These are phyloP conservation scores for Tetrapisispora arboricola DNA, from an alignment of 805 yeast species.

Conservation along the genomic window DNA sequence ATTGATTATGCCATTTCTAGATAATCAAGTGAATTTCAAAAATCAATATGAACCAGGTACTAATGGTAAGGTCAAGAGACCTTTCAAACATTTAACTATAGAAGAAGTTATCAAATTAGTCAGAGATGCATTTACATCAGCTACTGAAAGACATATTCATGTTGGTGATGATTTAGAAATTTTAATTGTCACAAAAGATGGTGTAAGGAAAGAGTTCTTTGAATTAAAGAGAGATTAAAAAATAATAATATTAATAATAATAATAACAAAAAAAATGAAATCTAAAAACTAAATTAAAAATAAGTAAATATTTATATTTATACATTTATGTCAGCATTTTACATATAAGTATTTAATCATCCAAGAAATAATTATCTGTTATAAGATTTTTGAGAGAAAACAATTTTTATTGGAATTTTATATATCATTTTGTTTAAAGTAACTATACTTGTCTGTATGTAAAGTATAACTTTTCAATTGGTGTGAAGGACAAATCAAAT, in stretches of 20 bases:
- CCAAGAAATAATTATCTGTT: not conserved
- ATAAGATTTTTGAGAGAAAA: too few relatives aligned
- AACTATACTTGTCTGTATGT: too few relatives aligned
- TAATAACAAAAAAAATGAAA: not conserved
- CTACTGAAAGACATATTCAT: slow-evolving; percentile 96
- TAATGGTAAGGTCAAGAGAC: slow-evolving; percentile 54
- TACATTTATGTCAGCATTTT: slow-evolving; percentile 2
- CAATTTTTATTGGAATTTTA: too few relatives aligned
- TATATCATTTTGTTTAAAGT: too few relatives aligned
- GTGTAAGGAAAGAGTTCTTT: slow-evolving; percentile 70
- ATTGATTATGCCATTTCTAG: slow-evolving; percentile 93
- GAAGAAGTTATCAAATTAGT: slow-evolving; percentile 85
- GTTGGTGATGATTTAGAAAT: slow-evolving; percentile 96
- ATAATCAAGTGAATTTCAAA: slow-evolving; percentile 92
- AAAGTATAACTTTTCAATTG: too few relatives aligned
- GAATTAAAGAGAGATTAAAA: slow-evolving; percentile 78
- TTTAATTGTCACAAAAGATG: slow-evolving; percentile 84
- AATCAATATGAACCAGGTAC: slow-evolving; percentile 81
- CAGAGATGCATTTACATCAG: slow-evolving; percentile 89
- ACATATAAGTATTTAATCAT: slow-evolving; percentile 1
- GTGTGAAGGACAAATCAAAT: too few relatives aligned
- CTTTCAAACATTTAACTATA: slow-evolving; percentile 52
- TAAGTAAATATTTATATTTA: slow-evolving; percentile 1
- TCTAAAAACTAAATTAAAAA: too few relatives aligned
- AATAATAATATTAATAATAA: not conserved